phyloP scores from a whole-genome alignment of 2,329 filamentous ascomycete genomes.

The Colletotrichum lindemuthianum region DNA sequence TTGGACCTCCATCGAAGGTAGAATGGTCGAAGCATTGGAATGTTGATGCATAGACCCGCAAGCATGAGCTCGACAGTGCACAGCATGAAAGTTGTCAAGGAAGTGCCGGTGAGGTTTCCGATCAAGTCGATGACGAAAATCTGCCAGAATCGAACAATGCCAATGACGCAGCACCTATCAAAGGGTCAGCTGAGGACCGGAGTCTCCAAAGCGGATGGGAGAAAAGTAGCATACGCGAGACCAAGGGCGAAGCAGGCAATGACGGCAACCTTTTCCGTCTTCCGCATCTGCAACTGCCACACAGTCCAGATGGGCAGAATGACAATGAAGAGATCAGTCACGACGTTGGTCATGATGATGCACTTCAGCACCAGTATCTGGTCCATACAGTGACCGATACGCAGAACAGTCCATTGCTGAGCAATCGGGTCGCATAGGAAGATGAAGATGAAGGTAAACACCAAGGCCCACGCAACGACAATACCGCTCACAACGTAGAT shows the following conservation, averaged over 20 bases:
- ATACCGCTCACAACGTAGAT: conserved; percentile 33
- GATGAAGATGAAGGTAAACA: conserved; percentile 38
- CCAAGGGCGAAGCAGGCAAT: conserved; percentile 39
- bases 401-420: conserved; percentile 38
- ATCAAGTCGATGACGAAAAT: conserved; percentile 49
- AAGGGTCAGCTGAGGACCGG: not conserved
- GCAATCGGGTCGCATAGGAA: conserved; percentile 39
- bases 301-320: conserved; percentile 48
- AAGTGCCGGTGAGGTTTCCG: conserved; percentile 50
- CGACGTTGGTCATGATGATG: conserved; percentile 45
- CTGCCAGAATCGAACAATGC: conserved; percentile 50
- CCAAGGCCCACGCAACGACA: conserved; percentile 35
- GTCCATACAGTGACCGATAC: conserved; percentile 38
- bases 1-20: conserved; percentile 46
- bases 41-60: conserved; percentile 53
- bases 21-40: conserved; percentile 53
- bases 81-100: conserved; percentile 51
- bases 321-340: conserved; percentile 49
- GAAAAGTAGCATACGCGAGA: conserved; percentile 34
- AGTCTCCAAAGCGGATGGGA: not conserved
- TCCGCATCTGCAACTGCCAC: conserved; percentile 43
- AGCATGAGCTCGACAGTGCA: conserved; percentile 52
- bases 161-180: conserved; percentile 48
- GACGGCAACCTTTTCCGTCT: conserved; percentile 40
- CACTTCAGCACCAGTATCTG: conserved; percentile 38